A percentile compares a stretch with the other conserved stretches of the same genome.
phyloP scores from a whole-genome alignment of 2,329 filamentous ascomycete genomes.

The Teratosphaeria nubilosa region DNA sequence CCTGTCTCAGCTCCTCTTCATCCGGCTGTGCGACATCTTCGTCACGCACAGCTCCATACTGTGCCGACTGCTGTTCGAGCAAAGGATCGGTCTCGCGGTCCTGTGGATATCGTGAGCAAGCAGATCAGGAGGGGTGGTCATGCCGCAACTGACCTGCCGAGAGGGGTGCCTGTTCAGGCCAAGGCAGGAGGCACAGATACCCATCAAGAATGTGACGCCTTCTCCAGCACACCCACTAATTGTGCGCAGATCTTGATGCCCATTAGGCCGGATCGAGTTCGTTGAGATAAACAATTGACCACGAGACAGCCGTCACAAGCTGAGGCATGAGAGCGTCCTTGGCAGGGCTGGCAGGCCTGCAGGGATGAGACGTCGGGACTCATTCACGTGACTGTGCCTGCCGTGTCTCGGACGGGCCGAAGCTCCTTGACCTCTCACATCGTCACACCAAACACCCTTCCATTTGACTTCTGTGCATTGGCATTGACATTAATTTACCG shows the following conservation, averaged over 20 bases:
- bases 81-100: slow-evolving; percentile 37
- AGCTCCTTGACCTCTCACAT: not conserved
- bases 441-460: not conserved
- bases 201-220: slow-evolving; percentile 30
- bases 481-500: not conserved
- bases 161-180: slow-evolving; percentile 34
- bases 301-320: slow-evolving; percentile 1
- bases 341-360: not conserved
- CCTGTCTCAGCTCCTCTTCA: slow-evolving; percentile 39
- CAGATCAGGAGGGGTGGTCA: not conserved
- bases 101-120: slow-evolving; percentile 20
- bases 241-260: not conserved
- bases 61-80: slow-evolving; percentile 30
- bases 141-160: slow-evolving; percentile 30
- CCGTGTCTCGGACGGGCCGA: not conserved
- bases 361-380: not conserved
- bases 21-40: slow-evolving; percentile 32
- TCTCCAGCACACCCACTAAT: not conserved
- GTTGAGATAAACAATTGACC: too few species aligned
- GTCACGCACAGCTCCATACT: slow-evolving; percentile 34
- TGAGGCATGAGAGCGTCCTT: not conserved
- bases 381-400: not conserved
- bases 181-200: slow-evolving; percentile 40
- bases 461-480: not conserved
- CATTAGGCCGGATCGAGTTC: too few species aligned